A percentile compares a stretch with the other conserved stretches of the same genome.
phyloP scores from a whole-genome alignment of 164 flowering plant species.

The Litsea cubeba region DNA sequence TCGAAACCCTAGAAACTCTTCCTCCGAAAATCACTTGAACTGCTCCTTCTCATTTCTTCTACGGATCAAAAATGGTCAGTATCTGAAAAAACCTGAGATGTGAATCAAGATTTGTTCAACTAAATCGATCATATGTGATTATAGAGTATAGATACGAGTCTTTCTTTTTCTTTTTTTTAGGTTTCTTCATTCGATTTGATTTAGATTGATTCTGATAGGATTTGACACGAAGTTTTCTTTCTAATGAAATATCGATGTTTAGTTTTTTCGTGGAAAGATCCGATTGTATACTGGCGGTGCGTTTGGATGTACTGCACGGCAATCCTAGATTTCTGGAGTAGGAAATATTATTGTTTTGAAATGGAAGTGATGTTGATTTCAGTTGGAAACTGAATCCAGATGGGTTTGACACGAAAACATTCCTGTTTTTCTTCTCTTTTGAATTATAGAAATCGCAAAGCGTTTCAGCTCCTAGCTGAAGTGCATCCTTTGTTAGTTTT shows the following conservation, averaged over 20 bases:
- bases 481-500: no score
- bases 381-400: neutral
- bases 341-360: neutral
- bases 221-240: no score
- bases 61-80: slow-evolving; percentile 18
- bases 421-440: no score
- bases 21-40: neutral
- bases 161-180: neutral
- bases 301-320: no score
- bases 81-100: neutral
- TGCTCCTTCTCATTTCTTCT: neutral
- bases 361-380: neutral
- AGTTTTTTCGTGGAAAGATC: neutral
- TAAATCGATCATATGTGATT: neutral
- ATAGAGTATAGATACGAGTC: neutral
- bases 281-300: neutral
- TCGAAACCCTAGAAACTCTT: slow-evolving; percentile 13
- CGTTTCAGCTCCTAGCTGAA: no score
- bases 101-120: neutral
- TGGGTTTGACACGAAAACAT: neutral
- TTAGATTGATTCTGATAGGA: neutral
- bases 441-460: no score
- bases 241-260: neutral
- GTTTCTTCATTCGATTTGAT: neutral
- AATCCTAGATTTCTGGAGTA: neutral